Conservation (phyloP, 371 early-diverging fungal genomes). For the Actinomucor elegans region DNA sequence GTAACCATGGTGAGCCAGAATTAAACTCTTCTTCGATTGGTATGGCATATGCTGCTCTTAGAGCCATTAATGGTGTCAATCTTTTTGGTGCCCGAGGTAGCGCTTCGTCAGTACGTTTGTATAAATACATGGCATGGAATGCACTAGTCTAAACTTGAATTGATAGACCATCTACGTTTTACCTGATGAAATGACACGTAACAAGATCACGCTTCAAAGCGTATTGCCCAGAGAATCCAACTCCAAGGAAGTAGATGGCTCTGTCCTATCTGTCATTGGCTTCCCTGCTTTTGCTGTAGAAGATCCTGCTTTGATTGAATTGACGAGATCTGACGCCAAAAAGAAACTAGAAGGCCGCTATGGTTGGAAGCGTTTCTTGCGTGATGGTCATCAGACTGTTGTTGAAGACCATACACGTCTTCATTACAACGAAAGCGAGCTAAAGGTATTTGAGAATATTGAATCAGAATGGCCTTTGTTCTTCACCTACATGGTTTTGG, state of each 20-base stretch:
- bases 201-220: conserved; percentile 78
- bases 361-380: conserved; percentile 86
- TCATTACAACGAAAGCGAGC: conserved; percentile 84
- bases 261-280: conserved; percentile 82
- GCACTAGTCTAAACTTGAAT: too few relatives aligned
- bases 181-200: conserved; percentile 87
- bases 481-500: conserved; percentile 86
- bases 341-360: conserved; percentile 83
- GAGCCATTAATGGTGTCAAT: conserved; percentile 85
- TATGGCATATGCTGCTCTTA: conserved; percentile 87
- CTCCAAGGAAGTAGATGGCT: conserved; percentile 90
- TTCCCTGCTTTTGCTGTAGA: conserved; percentile 90
- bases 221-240: conserved; percentile 88
- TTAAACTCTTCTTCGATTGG: conserved; percentile 88
- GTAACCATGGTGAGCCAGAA: conserved; percentile 87
- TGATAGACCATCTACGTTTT: conserved; percentile 76
- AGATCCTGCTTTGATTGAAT: conserved; percentile 64
- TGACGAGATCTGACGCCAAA: conserved; percentile 74
- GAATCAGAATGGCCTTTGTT: conserved; percentile 95
- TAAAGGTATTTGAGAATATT: conserved; percentile 83
- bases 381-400: conserved; percentile 89
- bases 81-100: conserved; percentile 85
- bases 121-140: too few relatives aligned
- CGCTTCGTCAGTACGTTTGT: conserved; percentile 62
- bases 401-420: conserved; percentile 78